Percentiles rank a stretch among this genome's conserved stretches.
These are phyloP conservation scores for Cardiospermum halicacabum DNA, from an alignment of 345 rosid species.

Conservation along the genomic window DNA sequence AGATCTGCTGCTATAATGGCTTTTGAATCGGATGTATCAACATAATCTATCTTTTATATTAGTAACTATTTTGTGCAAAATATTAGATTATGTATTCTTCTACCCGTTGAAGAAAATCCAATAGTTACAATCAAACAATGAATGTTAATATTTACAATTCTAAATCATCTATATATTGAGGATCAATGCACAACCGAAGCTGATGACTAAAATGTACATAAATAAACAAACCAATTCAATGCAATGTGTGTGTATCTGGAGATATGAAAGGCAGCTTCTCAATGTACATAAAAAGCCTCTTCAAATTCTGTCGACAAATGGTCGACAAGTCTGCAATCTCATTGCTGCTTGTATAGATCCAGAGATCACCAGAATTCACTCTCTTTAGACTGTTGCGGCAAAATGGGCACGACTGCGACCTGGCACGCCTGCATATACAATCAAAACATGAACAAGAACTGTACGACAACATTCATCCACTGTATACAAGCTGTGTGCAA, in stretches of 20 bases:
- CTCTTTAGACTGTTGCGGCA: slow-evolving; percentile 78
- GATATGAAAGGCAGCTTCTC: slow-evolving; percentile 58
- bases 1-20: not conserved
- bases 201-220: slow-evolving; percentile 16
- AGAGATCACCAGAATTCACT: slow-evolving; percentile 71
- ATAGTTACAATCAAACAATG: not conserved
- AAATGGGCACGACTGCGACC: slow-evolving; percentile 89
- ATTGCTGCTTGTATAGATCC: slow-evolving; percentile 51
- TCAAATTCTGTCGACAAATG: slow-evolving; percentile 59
- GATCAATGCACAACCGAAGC: slow-evolving; percentile 18
- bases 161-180: not conserved
- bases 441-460: not conserved
- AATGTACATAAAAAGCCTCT: slow-evolving; percentile 55
- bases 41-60: too few relatives aligned
- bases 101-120: slow-evolving; percentile 4
- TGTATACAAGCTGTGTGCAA: too few relatives aligned
- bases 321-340: slow-evolving; percentile 49
- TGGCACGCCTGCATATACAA: slow-evolving; percentile 41
- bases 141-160: slow-evolving; percentile 19
- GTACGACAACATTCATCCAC: too few relatives aligned
- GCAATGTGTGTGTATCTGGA: slow-evolving; percentile 36
- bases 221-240: slow-evolving; percentile 5
- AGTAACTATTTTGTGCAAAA: too few relatives aligned
- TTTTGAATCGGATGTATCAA: not conserved
- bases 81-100: too few relatives aligned